Percentiles rank a stretch among this genome's conserved stretches.
These are phyloP conservation scores for Plasmodium berghei DNA, from an alignment of 169 alveolate species.

Conservation along the genomic window DNA sequence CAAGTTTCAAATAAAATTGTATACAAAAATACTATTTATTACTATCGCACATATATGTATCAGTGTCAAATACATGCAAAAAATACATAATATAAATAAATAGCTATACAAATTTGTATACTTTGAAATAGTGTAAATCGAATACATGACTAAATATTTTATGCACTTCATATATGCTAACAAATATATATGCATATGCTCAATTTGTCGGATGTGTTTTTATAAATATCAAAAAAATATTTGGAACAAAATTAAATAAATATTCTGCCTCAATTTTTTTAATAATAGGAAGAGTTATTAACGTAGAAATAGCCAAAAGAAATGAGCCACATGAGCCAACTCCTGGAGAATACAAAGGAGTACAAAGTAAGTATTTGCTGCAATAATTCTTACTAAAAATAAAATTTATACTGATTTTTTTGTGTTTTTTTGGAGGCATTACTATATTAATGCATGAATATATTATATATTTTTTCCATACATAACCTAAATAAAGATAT, in stretches of 20 bases:
- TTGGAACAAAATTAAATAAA: no score
- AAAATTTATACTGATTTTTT: neutral
- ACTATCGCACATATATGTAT: no score
- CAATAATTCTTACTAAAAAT: neutral
- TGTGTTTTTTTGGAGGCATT: neutral
- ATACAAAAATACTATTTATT: no score
- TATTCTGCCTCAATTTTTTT: conserved; percentile 18
- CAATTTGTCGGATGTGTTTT: conserved; percentile 3
- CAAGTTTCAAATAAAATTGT: no score
- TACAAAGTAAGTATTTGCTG: conserved; percentile 31
- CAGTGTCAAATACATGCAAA: no score
- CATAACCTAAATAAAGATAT: conserved; percentile 13
- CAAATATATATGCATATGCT: no score
- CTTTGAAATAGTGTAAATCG: no score
- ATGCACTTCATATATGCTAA: no score
- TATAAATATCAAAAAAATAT: neutral
- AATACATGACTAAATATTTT: no score
- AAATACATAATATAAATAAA: no score
- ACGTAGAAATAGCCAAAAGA: conserved; percentile 74
- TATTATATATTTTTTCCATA: neutral
- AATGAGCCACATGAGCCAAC: conserved; percentile 77
- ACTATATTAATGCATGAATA: neutral
- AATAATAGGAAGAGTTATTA: conserved; percentile 65
- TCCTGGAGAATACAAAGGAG: conserved; percentile 74
- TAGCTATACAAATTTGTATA: no score